Base-by-base conservation (phyloP, 2,329 filamentous ascomycete species). In the Epichloe gansuensis region DNA sequence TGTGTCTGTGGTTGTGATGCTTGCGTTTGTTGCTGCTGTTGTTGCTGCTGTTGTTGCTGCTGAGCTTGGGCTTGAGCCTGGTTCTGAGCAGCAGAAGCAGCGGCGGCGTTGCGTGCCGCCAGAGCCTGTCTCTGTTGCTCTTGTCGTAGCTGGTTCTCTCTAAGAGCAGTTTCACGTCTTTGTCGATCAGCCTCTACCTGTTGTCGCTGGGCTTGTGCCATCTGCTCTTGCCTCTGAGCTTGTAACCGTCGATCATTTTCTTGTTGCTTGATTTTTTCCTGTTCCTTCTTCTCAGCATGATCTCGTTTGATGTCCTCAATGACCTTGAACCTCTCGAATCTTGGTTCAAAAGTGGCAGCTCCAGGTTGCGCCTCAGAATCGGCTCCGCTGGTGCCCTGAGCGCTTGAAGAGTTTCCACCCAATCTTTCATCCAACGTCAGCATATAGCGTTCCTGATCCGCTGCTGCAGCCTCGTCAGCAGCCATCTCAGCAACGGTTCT, bases 401-500 rank as follows among this genome's bases (percentile, higher is more conserved):
- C 77, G 41, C 76, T 73, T 4, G 78, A 75, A 13, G 74, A 73
- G 41, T 74, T 77, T 1, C 84, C 75, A 12, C 81, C 77, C 54
- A 89, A 76, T 5, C 89, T 80, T 60, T 96, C 91, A 62, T 98
- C 93, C 68, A 90, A 81, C 23, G 88, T 84, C 49, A 97, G 82
- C 89, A 98, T 93, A 59, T 89, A 94, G 46, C 89, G 81, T 68
- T 98, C 90, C 57, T 89, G 83, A 54, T 89, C 87, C 23, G 90
- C 91, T 0, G 89, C 89, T 54, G 89, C 77, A 1, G 93, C 91
- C 69, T 98, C 90, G 63, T 98, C 93, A 7, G 91, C 91, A 8
- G 89, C 93, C 72, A 97, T 81, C 64, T 98, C 91, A 8, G 93
- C 93, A 17, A 94, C 84, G 0, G 93, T 98, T 56, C 91, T 82